Evolutionary conservation across 2,329 filamentous ascomycete genomes (phyloP).

Genomic region (Fusarium nelsonii): DNA sequence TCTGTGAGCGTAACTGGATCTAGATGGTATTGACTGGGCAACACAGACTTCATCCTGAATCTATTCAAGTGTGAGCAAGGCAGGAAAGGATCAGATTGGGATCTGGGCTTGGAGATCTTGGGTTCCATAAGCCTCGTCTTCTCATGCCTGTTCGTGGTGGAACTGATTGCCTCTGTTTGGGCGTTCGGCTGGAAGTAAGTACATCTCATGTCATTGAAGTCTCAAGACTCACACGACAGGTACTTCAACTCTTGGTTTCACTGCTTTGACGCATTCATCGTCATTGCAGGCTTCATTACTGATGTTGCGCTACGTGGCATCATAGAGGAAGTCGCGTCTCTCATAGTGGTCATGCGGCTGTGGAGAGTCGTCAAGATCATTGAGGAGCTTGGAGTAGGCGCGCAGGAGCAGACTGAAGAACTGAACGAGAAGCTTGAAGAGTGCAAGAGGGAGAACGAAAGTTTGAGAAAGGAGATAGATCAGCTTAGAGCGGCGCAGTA

Average conservation of each 20-base stretch:
- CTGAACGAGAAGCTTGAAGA: not conserved
- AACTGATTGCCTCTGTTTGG: constrained; percentile 12
- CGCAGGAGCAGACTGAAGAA: constrained; percentile 16
- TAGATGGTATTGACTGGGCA: rapidly evolving
- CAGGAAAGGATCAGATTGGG: not conserved
- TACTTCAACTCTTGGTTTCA: constrained; percentile 28
- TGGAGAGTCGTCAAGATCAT: constrained; percentile 27
- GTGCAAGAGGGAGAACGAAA: not conserved
- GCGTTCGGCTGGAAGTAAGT: constrained; percentile 22
- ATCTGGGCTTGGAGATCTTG: not conserved
- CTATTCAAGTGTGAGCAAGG: constrained; percentile 19
- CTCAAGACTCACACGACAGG: not conserved
- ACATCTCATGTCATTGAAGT: rapidly evolving
- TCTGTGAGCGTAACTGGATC: rapidly evolving
- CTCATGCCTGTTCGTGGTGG: constrained; percentile 12
- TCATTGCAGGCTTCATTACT: constrained; percentile 12
- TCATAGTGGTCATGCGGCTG: constrained; percentile 23
- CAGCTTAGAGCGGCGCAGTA: not conserved
- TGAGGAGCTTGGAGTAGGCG: constrained; percentile 9
- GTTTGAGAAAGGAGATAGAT: not conserved
- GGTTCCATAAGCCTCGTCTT: constrained; percentile 1
- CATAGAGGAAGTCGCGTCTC: constrained; percentile 16
- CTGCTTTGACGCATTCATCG: constrained; percentile 17
- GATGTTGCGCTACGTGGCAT: constrained; percentile 15
- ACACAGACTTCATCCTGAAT: constrained; percentile 4